These are phyloP conservation scores for Stagonosporopsis rhizophila DNA, from an alignment of 2,329 filamentous ascomycete species.

Conservation along the genomic window DNA sequence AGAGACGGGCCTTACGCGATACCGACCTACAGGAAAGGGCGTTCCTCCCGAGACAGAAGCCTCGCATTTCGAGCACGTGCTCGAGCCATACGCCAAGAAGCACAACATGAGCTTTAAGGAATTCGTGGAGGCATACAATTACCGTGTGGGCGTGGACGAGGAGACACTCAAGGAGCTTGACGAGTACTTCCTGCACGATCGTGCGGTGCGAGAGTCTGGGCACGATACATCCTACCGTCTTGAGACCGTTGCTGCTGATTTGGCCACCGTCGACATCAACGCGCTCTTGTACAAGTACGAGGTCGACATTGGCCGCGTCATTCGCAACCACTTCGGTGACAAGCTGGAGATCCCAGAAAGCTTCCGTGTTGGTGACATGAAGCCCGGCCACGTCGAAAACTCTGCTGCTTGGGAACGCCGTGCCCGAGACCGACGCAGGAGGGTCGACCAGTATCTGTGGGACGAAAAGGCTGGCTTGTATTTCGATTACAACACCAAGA, in stretches of 20 bases:
- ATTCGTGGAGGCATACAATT: slow-evolving; percentile 89
- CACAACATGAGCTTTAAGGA: slow-evolving; percentile 80
- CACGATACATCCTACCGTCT: slow-evolving; percentile 96
- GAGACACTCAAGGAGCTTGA: slow-evolving; percentile 74
- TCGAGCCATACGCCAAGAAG: slow-evolving; percentile 84
- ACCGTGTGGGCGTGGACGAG: slow-evolving; percentile 71
- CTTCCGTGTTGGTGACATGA: slow-evolving; percentile 72
- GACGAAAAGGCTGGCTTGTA: slow-evolving; percentile 92
- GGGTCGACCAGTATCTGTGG: slow-evolving; percentile 94
- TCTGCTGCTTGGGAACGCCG: slow-evolving; percentile 91
- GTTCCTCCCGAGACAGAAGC: slow-evolving; percentile 93
- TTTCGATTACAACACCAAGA: slow-evolving; percentile 93
- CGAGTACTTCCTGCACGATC: slow-evolving; percentile 94
- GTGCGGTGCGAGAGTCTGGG: slow-evolving; percentile 92
- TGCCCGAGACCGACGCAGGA: slow-evolving; percentile 80
- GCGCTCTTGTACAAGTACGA: slow-evolving; percentile 97
- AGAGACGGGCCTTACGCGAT: slow-evolving; percentile 80
- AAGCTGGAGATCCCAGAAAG: slow-evolving; percentile 81
- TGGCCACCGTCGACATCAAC: slow-evolving; percentile 95
- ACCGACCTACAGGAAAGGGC: slow-evolving; percentile 81
- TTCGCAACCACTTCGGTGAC: slow-evolving; percentile 84
- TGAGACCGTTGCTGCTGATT: slow-evolving; percentile 78
- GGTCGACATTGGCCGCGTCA: slow-evolving; percentile 85
- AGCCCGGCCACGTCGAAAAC: slow-evolving; percentile 75
- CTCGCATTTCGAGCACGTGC: slow-evolving; percentile 81